These are phyloP conservation scores for Pseudogymnoascus sp. DNA, from an alignment of 2,329 filamentous ascomycete species.

Conservation along the genomic window DNA sequence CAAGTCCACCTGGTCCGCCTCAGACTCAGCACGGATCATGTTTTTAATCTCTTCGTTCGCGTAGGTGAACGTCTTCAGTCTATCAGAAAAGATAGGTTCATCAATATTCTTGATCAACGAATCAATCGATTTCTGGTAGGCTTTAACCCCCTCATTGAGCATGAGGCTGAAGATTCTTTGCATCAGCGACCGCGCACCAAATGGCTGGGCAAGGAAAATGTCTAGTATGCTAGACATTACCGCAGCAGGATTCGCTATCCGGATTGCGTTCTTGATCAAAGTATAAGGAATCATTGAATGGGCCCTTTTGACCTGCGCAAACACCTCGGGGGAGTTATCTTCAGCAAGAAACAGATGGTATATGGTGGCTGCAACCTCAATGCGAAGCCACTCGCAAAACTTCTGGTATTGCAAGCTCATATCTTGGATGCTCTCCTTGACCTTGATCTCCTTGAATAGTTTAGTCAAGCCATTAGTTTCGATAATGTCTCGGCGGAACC, in stretches of 20 bases:
- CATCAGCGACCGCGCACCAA: slow-evolving; percentile 80
- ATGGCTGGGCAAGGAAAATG: slow-evolving; percentile 90
- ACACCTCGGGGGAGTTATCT: slow-evolving; percentile 94
- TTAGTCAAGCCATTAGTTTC: slow-evolving; percentile 77
- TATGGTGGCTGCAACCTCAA: slow-evolving; percentile 91
- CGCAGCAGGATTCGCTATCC: slow-evolving; percentile 89
- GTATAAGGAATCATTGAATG: slow-evolving; percentile 92
- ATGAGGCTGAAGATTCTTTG: slow-evolving; percentile 93
- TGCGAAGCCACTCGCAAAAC: slow-evolving; percentile 95
- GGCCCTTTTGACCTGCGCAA: slow-evolving; percentile 87
- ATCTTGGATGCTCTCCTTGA: slow-evolving; percentile 79
- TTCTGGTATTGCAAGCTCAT: slow-evolving; percentile 94
- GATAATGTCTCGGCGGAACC: slow-evolving; percentile 60
- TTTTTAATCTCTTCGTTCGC: slow-evolving; percentile 69
- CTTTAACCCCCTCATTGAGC: slow-evolving; percentile 80
- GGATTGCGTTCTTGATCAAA: slow-evolving; percentile 91
- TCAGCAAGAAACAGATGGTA: slow-evolving; percentile 97
- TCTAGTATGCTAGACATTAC: slow-evolving; percentile 96
- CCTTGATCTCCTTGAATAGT: slow-evolving; percentile 85
- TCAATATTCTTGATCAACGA: slow-evolving; percentile 67
- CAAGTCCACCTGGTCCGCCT: slow-evolving; percentile 68
- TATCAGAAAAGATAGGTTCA: slow-evolving; percentile 71
- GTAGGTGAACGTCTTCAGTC: slow-evolving; percentile 73
- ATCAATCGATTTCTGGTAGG: slow-evolving; percentile 82
- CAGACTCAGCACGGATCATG: slow-evolving; percentile 65